phyloP scores from a whole-genome alignment of 148 eudicot genomes.

The Rhododendron molle region DNA sequence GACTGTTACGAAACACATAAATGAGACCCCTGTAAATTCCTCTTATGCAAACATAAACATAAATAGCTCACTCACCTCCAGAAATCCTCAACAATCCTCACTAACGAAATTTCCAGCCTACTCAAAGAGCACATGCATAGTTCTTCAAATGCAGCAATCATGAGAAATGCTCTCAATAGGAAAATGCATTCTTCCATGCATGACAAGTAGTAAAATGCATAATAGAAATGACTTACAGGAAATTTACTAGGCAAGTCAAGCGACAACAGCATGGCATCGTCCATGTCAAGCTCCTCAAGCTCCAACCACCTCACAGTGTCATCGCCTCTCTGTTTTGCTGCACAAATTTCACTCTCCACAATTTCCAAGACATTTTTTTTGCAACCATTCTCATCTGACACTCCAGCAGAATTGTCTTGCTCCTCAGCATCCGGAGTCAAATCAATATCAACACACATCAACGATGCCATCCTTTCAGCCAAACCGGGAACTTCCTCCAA shows the following conservation, averaged over 20 bases:
- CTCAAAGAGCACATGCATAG: not conserved
- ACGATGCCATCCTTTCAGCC: slow-evolving; percentile 89
- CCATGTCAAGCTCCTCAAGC: slow-evolving; percentile 76
- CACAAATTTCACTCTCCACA: slow-evolving; percentile 50
- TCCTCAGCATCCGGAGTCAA: slow-evolving; percentile 34
- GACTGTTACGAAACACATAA: not conserved
- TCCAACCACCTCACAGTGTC: slow-evolving; percentile 78
- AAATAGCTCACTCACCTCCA: not conserved
- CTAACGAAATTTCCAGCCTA: not conserved
- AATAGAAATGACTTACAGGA: slow-evolving; percentile 52
- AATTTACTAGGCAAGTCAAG: slow-evolving; percentile 80
- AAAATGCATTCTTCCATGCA: not conserved
- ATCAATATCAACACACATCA: slow-evolving; percentile 84
- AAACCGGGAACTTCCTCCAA: slow-evolving; percentile 90
- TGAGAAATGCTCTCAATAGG: not conserved
- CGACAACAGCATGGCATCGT: slow-evolving; percentile 55
- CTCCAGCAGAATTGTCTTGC: slow-evolving; percentile 10
- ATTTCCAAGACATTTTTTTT: slow-evolving; percentile 39
- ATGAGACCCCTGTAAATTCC: too few species aligned
- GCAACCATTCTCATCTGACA: slow-evolving; percentile 27
- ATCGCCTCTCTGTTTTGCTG: slow-evolving; percentile 42
- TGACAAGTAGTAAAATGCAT: not conserved
- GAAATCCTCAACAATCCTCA: not conserved
- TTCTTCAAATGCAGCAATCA: not conserved
- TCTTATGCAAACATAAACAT: not conserved